Base-by-base conservation (phyloP, 768 basidiomycete species). In the Boletus rex-veris region DNA sequence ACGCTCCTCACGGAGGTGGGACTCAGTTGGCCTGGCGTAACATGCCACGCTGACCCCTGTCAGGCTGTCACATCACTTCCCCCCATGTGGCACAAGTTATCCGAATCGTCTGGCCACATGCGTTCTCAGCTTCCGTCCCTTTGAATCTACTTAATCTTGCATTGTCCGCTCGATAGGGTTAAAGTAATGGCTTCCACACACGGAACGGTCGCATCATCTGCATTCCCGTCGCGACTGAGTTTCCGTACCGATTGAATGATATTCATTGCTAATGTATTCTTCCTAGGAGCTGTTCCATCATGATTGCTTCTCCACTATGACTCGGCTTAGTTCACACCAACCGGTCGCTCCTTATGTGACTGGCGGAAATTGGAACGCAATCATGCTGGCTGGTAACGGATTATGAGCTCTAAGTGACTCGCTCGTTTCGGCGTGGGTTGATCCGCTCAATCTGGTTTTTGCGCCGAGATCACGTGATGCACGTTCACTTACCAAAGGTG, bases 131-230 rank as follows among this genome's bases (percentile, higher is more conserved):
- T 50, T 48, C 56, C 37, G 36, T 28, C 37, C 31, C 54, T 51
- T 60, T 60, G 45, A 58, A 47, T 39, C 52, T 63, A 48, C 60
- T 45, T 35, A 38, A 65, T 67, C 19, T 48, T 26, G 58, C 61
- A 58, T 63, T 63, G 64, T 68, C 38, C 50, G 55, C 63, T 58
- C 28, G 18, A 60, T 55, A 33, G 53, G 66, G 65, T 35, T 60
- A 67, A 54, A 56, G 62, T 44, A 43, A 19, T 9, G 7, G 15
- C 44, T 56, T 66, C 56, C 52, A 44, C 28, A 37, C 48, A 41
- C 30, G 50, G 41, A 51, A 54, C 41, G 28, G 31, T 51, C 45
- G 38, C 54, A 54, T 54, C 53, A 48, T n/a, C 37, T 46, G 33
- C 48, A 54, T 62, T 55, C 44, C 42, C 38, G 33, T 55, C 59